phyloP scores from a whole-genome alignment of 306 rosid species.

The Dicorynia guianensis region DNA sequence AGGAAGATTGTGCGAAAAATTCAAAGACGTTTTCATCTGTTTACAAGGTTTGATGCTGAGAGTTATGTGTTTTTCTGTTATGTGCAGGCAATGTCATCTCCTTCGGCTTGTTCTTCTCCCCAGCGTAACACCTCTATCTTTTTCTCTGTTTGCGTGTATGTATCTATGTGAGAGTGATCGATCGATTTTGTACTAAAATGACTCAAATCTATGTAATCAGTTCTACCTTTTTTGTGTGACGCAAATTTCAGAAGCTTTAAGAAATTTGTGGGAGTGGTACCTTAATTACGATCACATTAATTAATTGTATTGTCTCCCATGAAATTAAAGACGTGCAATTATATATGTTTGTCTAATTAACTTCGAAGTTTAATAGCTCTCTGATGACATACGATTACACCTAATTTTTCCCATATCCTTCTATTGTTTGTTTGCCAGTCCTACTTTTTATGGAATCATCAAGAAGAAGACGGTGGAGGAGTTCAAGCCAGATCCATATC shows the following conservation, averaged over 20 bases:
- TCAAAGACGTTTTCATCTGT: background rate
- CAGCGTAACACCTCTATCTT: conserved; percentile 54
- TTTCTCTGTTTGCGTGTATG: background rate
- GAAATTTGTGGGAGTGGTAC: background rate
- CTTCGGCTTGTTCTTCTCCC: conserved; percentile 72
- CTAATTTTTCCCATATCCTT: background rate
- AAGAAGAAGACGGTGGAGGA: conserved; percentile 69
- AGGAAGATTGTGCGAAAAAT: too few relatives aligned
- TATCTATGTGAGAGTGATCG: background rate
- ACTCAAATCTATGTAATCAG: too few relatives aligned
- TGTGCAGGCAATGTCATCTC: conserved; percentile 81
- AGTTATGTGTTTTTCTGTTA: background rate
- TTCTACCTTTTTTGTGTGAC: background rate
- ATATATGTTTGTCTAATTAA: background rate
- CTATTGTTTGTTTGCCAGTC: conserved; percentile 48
- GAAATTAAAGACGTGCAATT: background rate
- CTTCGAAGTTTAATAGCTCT: too few relatives aligned
- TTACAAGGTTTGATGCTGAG: background rate
- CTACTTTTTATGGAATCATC: conserved; percentile 61
- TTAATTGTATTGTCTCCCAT: background rate
- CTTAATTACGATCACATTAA: background rate
- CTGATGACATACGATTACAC: background rate
- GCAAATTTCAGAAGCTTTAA: background rate
- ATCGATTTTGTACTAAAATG: background rate
- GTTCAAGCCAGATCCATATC: conserved; percentile 69